These are phyloP conservation scores for Bothriochloa decipiens DNA, from an alignment of 176 grass and related monocot species.

Conservation along the genomic window DNA sequence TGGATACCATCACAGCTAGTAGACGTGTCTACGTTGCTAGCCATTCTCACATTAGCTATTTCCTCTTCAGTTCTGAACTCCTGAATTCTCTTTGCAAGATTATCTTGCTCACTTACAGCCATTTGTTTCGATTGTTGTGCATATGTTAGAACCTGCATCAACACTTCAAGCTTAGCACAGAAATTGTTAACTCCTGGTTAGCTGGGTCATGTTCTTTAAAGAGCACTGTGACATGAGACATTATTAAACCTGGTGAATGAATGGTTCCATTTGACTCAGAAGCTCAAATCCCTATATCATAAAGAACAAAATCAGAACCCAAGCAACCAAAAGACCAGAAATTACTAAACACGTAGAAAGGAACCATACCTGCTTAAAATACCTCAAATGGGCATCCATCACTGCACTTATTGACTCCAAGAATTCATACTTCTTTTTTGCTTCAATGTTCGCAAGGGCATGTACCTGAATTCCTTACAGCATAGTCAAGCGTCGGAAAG, in stretches of 20 bases:
- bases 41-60: slow-evolving; percentile 73
- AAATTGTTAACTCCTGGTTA: slow-evolving; percentile 27
- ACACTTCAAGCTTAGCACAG: slow-evolving; percentile 42
- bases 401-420: slow-evolving; percentile 97
- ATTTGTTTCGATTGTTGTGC: slow-evolving; percentile 97
- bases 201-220: background rate
- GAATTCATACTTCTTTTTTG: slow-evolving; percentile 98
- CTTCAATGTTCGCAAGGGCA: slow-evolving; percentile 80
- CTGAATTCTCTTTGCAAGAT: slow-evolving; percentile 95
- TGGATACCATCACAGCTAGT: slow-evolving; percentile 89
- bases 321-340: slow-evolving; percentile 35
- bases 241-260: slow-evolving; percentile 85
- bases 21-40: slow-evolving; percentile 74
- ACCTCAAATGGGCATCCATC: slow-evolving; percentile 99
- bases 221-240: slow-evolving; percentile 31
- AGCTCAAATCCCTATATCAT: slow-evolving; percentile 84
- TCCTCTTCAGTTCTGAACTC: slow-evolving; percentile 94
- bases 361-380: slow-evolving; percentile 89
- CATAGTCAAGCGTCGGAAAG: slow-evolving; percentile 32
- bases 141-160: slow-evolving; percentile 93
- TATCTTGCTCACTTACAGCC: slow-evolving; percentile 79
- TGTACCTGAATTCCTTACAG: slow-evolving; percentile 86
- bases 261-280: slow-evolving; percentile 92
- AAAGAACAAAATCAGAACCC: slow-evolving; percentile 48
- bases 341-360: slow-evolving; percentile 34